Evolutionary conservation across 1,139 yeast genomes (phyloP).

Genomic region (Diutina mesorugosa): DNA sequence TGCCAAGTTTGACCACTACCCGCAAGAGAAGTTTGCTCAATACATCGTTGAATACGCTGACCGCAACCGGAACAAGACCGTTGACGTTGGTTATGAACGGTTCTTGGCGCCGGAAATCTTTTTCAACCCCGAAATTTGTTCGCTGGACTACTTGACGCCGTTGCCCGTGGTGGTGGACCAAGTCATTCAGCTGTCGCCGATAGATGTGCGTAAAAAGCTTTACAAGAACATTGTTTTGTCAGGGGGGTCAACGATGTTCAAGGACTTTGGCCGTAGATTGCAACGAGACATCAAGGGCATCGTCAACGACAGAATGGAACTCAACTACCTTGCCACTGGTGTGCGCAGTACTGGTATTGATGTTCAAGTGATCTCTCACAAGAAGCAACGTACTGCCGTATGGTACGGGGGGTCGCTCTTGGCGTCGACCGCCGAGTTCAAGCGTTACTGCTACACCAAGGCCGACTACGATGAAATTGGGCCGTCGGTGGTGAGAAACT

Average conservation of each 20-base stretch:
- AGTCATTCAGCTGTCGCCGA: conserved; percentile 90
- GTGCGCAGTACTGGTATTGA: conserved; percentile 91
- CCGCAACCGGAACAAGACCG: conserved; percentile 42
- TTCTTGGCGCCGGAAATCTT: conserved; percentile 97
- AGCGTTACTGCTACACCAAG: conserved; percentile 92
- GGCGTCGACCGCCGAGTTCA: conserved; percentile 95
- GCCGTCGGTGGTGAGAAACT: conserved; percentile 93
- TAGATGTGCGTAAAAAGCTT: conserved; percentile 93
- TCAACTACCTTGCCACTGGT: conserved; percentile 68
- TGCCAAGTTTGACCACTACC: conserved; percentile 85
- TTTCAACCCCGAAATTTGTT: conserved; percentile 94
- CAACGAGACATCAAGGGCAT: conserved; percentile 86
- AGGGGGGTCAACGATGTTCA: conserved; percentile 98
- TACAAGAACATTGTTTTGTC: conserved; percentile 90
- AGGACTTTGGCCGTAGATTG: conserved; percentile 92
- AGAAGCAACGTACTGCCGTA: conserved; percentile 95
- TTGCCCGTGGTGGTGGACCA: conserved; percentile 90
- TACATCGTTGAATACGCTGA: conserved; percentile 74
- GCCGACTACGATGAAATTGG: conserved; percentile 97
- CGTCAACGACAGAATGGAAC: conserved; percentile 79
- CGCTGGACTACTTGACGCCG: conserved; percentile 91
- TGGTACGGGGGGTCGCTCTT: conserved; percentile 98
- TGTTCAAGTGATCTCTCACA: conserved; percentile 93
- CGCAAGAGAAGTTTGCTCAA: conserved; percentile 82
- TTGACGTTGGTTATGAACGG: conserved; percentile 95